Conservation (phyloP, 495 filamentous ascomycete species). For the Neurospora sp. region DNA sequence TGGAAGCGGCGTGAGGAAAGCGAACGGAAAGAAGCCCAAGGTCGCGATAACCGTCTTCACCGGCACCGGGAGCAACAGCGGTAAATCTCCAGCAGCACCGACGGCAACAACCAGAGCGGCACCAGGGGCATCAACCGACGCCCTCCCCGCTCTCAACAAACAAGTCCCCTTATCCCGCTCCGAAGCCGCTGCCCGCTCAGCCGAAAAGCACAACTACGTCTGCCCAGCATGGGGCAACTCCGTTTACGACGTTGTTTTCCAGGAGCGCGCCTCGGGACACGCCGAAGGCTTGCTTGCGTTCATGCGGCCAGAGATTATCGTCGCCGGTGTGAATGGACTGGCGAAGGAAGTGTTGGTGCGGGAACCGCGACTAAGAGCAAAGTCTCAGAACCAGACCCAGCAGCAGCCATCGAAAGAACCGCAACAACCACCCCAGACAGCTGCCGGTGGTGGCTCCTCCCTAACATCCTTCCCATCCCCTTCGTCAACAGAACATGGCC, state of each 20-base stretch:
- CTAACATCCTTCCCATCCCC: not conserved
- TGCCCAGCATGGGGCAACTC: constrained; percentile 36
- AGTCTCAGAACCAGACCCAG: not conserved
- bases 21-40: constrained; percentile 11
- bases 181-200: not conserved
- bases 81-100: not conserved
- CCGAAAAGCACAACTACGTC: constrained; percentile 20
- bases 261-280: constrained; percentile 21
- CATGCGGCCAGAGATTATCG: constrained; percentile 31
- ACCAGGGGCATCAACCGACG: not conserved
- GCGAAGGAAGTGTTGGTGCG: constrained; percentile 21
- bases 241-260: constrained; percentile 29
- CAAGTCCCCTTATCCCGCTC: not conserved
- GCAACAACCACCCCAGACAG: not conserved
- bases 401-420: not conserved
- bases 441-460: not conserved
- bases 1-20: constrained; percentile 3
- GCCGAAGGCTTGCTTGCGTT: constrained; percentile 28
- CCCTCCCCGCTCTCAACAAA: not conserved
- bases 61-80: constrained; percentile 12
- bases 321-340: constrained; percentile 26
- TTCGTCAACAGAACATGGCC: not conserved
- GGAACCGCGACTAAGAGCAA: constrained; percentile 20
- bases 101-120: not conserved
- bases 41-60: constrained; percentile 38